Conservation (phyloP, 179 eudicot species). For the Silene noctiflora region DNA sequence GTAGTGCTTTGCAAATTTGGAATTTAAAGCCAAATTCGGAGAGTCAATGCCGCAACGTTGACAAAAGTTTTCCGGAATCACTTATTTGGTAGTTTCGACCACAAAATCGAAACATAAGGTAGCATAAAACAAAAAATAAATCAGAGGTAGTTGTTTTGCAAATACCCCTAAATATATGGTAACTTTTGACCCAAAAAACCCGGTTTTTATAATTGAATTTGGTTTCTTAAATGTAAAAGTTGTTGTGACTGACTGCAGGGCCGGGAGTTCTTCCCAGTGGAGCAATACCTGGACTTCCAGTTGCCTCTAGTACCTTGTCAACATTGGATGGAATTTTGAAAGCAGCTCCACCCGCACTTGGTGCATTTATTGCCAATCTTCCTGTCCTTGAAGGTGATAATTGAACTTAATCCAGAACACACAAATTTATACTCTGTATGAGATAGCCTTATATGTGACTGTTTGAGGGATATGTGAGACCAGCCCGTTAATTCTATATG, state of each 20-base stretch:
- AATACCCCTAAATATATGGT: too few species aligned
- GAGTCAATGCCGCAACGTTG: too few species aligned
- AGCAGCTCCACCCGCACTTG: slow-evolving; percentile 68
- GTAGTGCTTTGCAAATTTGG: too few species aligned
- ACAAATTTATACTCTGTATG: neutral
- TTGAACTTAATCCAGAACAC: neutral
- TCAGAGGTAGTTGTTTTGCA: too few species aligned
- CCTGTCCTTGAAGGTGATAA: slow-evolving; percentile 76
- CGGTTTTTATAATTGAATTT: neutral
- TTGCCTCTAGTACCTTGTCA: slow-evolving; percentile 32
- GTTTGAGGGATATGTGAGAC: neutral
- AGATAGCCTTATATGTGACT: neutral
- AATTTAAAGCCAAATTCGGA: too few species aligned
- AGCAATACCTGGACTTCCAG: slow-evolving; percentile 45
- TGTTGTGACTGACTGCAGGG: slow-evolving; percentile 24
- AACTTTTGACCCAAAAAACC: too few species aligned
- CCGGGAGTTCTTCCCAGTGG: slow-evolving; percentile 35
- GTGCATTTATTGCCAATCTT: slow-evolving; percentile 64
- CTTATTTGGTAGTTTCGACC: too few species aligned
- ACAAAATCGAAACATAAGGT: too few species aligned
- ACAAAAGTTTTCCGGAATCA: too few species aligned
- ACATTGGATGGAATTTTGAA: slow-evolving; percentile 60
- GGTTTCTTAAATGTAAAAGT: neutral
- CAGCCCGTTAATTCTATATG: neutral
- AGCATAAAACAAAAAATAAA: too few species aligned